Evolutionary conservation across 2,329 filamentous ascomycete species (phyloP).

Genomic region (Coleophoma eucalyptorum): DNA sequence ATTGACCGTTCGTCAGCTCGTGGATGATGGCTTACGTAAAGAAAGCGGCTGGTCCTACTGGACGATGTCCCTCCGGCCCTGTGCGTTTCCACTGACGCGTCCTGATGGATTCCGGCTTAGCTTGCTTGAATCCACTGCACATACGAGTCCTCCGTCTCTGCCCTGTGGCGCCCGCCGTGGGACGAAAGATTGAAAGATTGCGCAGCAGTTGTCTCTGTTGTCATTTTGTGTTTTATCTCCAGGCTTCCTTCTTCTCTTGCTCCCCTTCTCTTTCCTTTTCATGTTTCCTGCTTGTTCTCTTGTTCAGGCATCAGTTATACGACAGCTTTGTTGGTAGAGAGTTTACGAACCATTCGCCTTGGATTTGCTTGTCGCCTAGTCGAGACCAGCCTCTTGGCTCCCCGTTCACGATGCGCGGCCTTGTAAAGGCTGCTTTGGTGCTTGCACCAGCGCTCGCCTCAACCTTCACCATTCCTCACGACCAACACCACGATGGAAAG

Average conservation of each 20-base stretch:
- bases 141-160: background rate
- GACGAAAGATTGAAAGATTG: background rate
- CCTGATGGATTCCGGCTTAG: background rate
- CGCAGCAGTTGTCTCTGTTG: background rate
- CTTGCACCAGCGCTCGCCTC: slow-evolving; percentile 22
- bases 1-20: too few relatives aligned
- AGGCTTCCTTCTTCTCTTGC: background rate
- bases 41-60: too few relatives aligned
- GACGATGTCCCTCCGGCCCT: too few relatives aligned
- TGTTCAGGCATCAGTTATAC: background rate
- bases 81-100: background rate
- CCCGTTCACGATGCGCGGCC: slow-evolving; percentile 23
- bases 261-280: background rate
- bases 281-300: background rate
- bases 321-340: background rate
- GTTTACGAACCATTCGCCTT: background rate
- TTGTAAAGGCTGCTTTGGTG: slow-evolving; percentile 23
- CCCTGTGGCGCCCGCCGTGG: too few relatives aligned
- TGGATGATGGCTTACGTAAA: too few relatives aligned
- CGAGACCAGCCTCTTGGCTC: background rate
- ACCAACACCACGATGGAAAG: slow-evolving; percentile 5
- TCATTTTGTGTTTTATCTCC: too few relatives aligned
- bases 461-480: slow-evolving; percentile 17
- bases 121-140: background rate
- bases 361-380: slow-evolving; percentile 1